Evolutionary conservation across 208 protist genomes (phyloP).

Genomic region (Leishmania aethiopica): DNA sequence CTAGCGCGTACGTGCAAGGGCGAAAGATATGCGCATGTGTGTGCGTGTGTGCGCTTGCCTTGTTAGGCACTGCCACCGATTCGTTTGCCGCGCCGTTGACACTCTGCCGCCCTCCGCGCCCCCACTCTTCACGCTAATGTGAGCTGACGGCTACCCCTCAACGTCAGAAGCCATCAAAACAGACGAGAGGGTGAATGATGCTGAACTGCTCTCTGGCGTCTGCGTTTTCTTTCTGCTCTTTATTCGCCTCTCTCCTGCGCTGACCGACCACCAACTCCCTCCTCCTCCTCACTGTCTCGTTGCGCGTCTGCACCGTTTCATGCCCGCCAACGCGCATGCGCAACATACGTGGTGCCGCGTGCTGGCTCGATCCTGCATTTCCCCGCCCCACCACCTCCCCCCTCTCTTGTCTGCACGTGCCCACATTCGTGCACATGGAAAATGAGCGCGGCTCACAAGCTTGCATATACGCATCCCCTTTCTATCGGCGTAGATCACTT

Average conservation of each 20-base stretch:
- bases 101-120: neutral
- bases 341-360: neutral
- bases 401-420: neutral
- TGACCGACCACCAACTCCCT: neutral
- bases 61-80: too few species aligned
- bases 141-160: neutral
- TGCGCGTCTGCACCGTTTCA: neutral
- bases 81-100: neutral
- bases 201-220: neutral
- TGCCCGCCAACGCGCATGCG: neutral
- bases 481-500: neutral
- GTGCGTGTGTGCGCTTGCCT: neutral
- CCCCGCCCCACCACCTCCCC: neutral
- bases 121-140: neutral
- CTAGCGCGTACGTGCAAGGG: neutral
- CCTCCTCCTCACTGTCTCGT: neutral
- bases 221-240: neutral
- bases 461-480: neutral
- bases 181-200: neutral
- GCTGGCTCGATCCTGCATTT: neutral
- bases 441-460: neutral
- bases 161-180: neutral
- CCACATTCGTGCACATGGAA: neutral
- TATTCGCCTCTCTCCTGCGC: neutral
- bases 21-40: neutral